Evolutionary conservation across 305 asterid genomes (phyloP), one percentile per base, ranked within the genome.

Genomic region (Solanum aculeatissimum): DNA sequence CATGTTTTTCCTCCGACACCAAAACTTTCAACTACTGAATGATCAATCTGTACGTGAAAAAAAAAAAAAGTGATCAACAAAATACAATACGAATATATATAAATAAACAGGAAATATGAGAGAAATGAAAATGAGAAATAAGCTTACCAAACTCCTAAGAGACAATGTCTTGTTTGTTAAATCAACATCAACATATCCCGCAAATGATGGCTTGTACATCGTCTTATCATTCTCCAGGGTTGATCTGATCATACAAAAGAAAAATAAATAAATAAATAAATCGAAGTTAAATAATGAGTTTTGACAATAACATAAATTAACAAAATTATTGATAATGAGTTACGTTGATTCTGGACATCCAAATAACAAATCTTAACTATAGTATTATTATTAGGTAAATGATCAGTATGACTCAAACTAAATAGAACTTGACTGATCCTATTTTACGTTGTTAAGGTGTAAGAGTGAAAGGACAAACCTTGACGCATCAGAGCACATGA

Each of bases 401-500:
- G 12, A 65, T 65, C n/a, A 27, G 11, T 63, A 63, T 27, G 71
- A 65, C 2, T 63, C 9, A 63, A 3, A 63, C 5, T 2, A 3
- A 63, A 63, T 14, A 63, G 1, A 29, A 63, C 18, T 63, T 63
- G 12, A 27, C 27, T 0, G 3, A 0, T 14, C 6, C 4, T 27
- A 27, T 27, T 29, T 21, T 27, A 13, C 3, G 0, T 27, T 6
- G 21, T 27, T 27, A 27, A 27, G n/a, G 0, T 63, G 2, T 63
- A 63, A 27, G 21, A 53, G 1, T 21, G 9, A 6, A 23, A 9
- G 6, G 27, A 72, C 86, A 1, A n/a, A 89, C 91, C 78, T 82
- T 16, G 87, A 69, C 1, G 91, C 92, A 85, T 91, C 93, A 21
- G 92, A 85, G 86, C 93, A 91, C 81, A 91, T 85, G n/a, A 91